Conservation (phyloP, 176 grass and related monocot genomes). For the Rhipidocladum racemiflorum region DNA sequence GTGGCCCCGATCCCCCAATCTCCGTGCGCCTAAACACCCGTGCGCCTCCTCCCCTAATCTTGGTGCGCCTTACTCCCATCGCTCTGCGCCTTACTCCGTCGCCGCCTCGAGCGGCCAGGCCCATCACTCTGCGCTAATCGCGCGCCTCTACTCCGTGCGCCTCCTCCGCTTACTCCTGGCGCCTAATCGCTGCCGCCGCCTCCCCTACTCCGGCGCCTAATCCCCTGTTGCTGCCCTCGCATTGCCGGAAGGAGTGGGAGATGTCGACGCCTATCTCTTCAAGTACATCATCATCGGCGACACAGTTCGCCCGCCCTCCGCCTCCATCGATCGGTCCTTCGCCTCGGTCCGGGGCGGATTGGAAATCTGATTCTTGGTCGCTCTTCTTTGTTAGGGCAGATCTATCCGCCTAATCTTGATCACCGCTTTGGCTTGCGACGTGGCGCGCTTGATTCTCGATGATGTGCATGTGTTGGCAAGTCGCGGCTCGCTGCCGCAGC, state of each 20-base stretch:
- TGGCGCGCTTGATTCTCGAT: background rate
- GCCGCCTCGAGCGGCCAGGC: no score
- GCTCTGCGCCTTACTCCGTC: no score
- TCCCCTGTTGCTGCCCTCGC: background rate
- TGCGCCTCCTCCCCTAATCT: no score
- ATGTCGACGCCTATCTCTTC: slow-evolving; percentile 99
- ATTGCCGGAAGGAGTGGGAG: background rate
- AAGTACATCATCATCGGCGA: slow-evolving; percentile 99
- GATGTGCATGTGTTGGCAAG: slow-evolving; percentile 59
- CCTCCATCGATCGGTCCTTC: background rate
- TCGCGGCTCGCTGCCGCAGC: slow-evolving; percentile 79
- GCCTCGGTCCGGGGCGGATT: background rate
- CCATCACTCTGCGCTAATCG: no score
- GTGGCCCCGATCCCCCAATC: no score
- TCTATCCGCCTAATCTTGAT: background rate
- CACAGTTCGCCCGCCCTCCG: slow-evolving; percentile 29
- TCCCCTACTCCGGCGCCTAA: no score
- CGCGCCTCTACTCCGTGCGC: no score
- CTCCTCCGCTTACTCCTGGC: no score
- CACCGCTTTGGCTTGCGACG: background rate
- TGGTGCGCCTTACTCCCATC: no score
- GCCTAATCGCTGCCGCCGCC: no score
- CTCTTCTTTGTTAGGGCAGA: background rate
- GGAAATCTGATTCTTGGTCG: background rate
- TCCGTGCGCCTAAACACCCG: no score